Conservation (phyloP, 2,329 filamentous ascomycete species). For the Microdochium bolleyi region DNA sequence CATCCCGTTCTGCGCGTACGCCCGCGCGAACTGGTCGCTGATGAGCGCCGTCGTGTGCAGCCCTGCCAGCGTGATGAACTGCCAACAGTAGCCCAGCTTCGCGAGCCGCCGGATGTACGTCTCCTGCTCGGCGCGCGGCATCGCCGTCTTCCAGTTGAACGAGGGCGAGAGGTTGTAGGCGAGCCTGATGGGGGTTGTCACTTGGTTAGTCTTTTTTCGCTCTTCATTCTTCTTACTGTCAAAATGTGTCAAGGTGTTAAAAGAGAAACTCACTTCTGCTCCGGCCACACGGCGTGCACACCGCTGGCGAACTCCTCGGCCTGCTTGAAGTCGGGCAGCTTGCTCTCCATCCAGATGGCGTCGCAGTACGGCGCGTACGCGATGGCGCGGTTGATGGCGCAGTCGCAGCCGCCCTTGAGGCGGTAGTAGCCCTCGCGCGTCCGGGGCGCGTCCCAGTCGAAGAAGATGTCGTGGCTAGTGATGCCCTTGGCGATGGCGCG, state of each 20-base stretch:
- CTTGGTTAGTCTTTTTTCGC: conserved; percentile 4
- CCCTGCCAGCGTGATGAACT: conserved; percentile 98
- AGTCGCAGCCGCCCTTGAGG: conserved; percentile 84
- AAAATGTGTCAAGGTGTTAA: neutral
- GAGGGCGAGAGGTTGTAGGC: conserved; percentile 97
- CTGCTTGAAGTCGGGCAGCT: conserved; percentile 84
- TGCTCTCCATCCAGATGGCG: conserved; percentile 99
- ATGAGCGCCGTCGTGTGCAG: conserved; percentile 94
- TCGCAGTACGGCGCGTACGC: conserved; percentile 92
- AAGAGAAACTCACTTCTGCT: conserved; percentile 70
- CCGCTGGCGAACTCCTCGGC: conserved; percentile 89
- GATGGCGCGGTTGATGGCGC: conserved; percentile 81
- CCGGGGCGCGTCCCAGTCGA: conserved; percentile 90
- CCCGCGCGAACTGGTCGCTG: conserved; percentile 78
- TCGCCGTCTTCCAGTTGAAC: conserved; percentile 99
- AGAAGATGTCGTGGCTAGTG: conserved; percentile 75
- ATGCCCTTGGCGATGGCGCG: conserved; percentile 70
- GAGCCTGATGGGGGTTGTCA: conserved; percentile 45
- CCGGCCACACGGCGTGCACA: conserved; percentile 88
- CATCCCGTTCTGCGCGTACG: conserved; percentile 80
- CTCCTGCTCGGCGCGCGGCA: conserved; percentile 86
- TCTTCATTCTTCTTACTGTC: neutral
- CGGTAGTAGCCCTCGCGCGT: conserved; percentile 95
- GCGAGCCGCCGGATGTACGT: conserved; percentile 93
- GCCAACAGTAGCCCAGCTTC: conserved; percentile 92